Base-by-base conservation (phyloP, 208 protist species). In the Trypanosoma congolense region DNA sequence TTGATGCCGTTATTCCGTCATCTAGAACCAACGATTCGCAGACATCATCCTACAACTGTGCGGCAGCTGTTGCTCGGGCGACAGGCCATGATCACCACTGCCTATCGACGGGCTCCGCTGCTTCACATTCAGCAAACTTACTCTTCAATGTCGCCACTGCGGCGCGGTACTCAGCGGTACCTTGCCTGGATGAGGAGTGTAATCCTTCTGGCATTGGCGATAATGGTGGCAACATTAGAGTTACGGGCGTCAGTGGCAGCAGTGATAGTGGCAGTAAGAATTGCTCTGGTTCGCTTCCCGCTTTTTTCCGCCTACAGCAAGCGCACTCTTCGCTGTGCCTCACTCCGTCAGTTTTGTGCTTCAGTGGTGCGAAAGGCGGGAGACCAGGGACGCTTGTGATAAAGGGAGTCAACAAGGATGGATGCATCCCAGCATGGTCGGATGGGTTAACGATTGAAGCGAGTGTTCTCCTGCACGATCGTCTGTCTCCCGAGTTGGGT, bases 381-480 rank as follows among this genome's bases (percentile, higher is more conserved):
- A 19, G 24, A 26, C 29, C 4, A 19, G 62, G 62, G 12, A 57
- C 55, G 40, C 48, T 69, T 25, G 51, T 47, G 22, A 19, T 69
- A 22, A 57, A 61, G 31, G 21, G 52, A 29, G 21, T 16, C 31
- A 25, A 29, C 0, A 52, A 45, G 19, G 42, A 55, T 25, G 58
- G 61, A 41, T 66, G 41, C 28, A 65, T 78, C 29, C 71, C 79
- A 4, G 12, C 60, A 4, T 89, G 81, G 69, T 38, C 42, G 0
- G 72, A 76, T 16, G 77, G 81, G 47, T 28, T 81, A 36, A 73
- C 70, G 3, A n/a, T 84, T 18, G 81, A 84, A 58, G 42, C 71
- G 29, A 61, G 70, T 45, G 31, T 89, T 6, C 56, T 85, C 10
- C 43, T 84, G 4, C 80, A 74, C 35, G 64, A 77, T 45, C 69